Evolutionary conservation across 2,329 filamentous ascomycete species (phyloP), one percentile per base, ranked within the genome.

Genomic region (Clonostachys chloroleuca): DNA sequence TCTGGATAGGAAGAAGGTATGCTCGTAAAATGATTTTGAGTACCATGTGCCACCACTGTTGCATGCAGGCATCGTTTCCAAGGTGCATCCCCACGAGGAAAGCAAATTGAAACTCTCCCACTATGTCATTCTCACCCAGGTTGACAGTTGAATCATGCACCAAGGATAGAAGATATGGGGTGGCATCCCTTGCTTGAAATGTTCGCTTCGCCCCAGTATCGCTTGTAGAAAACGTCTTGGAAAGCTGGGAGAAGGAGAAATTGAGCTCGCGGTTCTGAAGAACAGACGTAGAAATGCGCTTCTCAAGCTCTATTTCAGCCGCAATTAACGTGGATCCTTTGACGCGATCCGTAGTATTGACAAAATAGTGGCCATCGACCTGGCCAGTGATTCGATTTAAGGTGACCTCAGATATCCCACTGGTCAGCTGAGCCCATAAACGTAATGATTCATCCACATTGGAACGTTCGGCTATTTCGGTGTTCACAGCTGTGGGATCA

Each of bases 41-140:
- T 5, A 75, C 59, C 51, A 81, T 70, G 54, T 81, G 71, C 68
- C 74, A 79, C 81, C 81, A 85, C 51, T 85, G 80, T 51, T 82
- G 78, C 40, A 83, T 66, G 53, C 81, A 84, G 9, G 77, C 69
- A 40, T 77, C 64, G 57, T 83, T 85, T 39, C 76, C 74, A 2
- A 84, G 71, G 47, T 80, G 70, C 58, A 77, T 72, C 36, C 80
- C 81, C 0, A 74, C 75, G 5, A 84, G 55, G 54, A 77, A 85
- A 40, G 74, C 72, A 57, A 84, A 77, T 53, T 85, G 81, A 3
- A 84, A 59, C 56, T 86, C 81, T 42, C 80, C 81, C 6, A 80
- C 59, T 24, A 84, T 61, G 46, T 80, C 74, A 2, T 66, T 63
- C 34, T 68, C 66, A 1, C 48, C 50, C 10, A 65, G 20, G 6